Evolutionary conservation across 192 early-diverging fungal genomes (phyloP), one percentile per base, ranked within the genome.

Genomic region (Mortierella claussenii): DNA sequence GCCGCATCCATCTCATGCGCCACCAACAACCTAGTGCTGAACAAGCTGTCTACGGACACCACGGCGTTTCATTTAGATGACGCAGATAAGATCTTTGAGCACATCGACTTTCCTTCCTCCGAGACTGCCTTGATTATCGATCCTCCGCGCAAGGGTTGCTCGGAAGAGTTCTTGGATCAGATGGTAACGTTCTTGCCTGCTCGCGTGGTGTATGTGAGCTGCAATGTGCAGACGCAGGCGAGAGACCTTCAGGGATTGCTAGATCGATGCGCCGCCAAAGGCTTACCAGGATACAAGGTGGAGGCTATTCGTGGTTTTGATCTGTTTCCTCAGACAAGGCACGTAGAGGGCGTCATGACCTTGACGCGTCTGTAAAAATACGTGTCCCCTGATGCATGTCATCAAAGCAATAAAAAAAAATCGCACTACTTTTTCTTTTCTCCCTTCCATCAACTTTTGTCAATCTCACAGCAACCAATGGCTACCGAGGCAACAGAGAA

Each of bases 311-410:
- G 87, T 66, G 89, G 89, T 9, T 90, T 92, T 48, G 91, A 92
- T 63, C 83, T 92, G 60, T 92, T 92, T 53, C 91, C 91, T 20
- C 91, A 92, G 65, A 89, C 91, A 21, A 80, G 79, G 45, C 84
- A 88, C n/a, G 83, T 86, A 21, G 91, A 92, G 61, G 88, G 83
- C 57, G 87, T 92, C 52, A 81, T 87, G 40, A 86, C 85, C 2
- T 68, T 92, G 31, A 86, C 89, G 4, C 83, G 90, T 28, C 33
- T 76, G 32, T 76, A 51, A 55, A 46, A 7, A 18, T n/a, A 4
- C 17, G 3, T 60, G 11, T 24, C 3, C 37, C 7, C 13, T 40
- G 37, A 40, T 10, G 13, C 37, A 10, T 40, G 3, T 24, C 33
- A 28, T 21, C 55, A 56, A 44, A 32, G 17, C 23, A 26, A 7